Conservation (phyloP, 176 grass and related monocot species). For the Oryza longistaminata region DNA sequence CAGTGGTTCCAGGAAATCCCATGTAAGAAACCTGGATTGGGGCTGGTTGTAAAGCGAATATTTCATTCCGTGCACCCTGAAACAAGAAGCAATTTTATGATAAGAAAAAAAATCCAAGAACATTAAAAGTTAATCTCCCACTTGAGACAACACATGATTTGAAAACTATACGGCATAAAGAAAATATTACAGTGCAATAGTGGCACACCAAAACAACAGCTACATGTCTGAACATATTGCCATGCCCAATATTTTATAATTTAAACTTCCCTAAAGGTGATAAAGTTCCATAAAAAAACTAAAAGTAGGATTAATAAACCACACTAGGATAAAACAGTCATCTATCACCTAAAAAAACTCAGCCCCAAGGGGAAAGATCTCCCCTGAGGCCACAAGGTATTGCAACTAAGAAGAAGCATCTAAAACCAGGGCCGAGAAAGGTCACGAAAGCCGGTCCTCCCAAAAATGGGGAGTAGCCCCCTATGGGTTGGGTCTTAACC, state of each 20-base stretch:
- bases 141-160: neutral
- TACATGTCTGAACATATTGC: neutral
- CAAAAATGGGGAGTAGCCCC: too few relatives aligned
- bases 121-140: neutral
- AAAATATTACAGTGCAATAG: neutral
- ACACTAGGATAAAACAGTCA: neutral
- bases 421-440: too few relatives aligned
- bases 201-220: neutral
- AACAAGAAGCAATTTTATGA: neutral
- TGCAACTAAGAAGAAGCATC: too few relatives aligned
- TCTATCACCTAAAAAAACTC: neutral
- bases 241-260: neutral
- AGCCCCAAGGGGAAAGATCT: too few relatives aligned
- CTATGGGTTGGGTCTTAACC: too few relatives aligned
- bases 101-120: neutral
- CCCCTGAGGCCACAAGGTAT: too few relatives aligned
- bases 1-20: constrained; percentile 70
- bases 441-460: too few relatives aligned
- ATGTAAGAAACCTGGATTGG: constrained; percentile 75
- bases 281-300: constrained; percentile 10
- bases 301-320: neutral
- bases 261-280: neutral
- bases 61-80: constrained; percentile 64
- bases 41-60: constrained; percentile 64
- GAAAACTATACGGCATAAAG: neutral